Base-by-base conservation (phyloP, 106 monocot species). In the Dendrobium huoshanense region DNA sequence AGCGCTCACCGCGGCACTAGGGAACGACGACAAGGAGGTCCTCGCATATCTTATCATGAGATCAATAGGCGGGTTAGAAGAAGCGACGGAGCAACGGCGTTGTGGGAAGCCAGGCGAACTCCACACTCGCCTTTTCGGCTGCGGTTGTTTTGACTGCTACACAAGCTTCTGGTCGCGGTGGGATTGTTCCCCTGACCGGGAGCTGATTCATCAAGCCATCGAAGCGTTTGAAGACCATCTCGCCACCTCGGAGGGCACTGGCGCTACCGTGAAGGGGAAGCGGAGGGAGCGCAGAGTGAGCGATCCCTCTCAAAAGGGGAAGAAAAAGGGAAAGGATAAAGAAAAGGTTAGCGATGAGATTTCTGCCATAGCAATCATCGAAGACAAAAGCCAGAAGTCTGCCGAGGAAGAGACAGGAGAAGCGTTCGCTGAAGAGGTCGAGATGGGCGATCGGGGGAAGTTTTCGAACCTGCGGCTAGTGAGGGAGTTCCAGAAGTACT, bases 211-310 rank as follows among this genome's bases (percentile, higher is more conserved):
- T 80, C 87, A 79, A 29, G 90, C 87, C 16, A 90, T 90, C 67
- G 90, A 90, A 54, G 90, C 90, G 43, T 90, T 85, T 59, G 90
- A 90, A 67, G 87, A 90, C 55, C 90, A 90, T 54, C 85, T 90
- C 4, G 80, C 87, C 8, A 13, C 55, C 33, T 80, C 56, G 4
- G 85, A 90, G 83, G 41, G 65, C 17, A 0, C 61, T 11, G 13
- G 11, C 56, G 56, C 56, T 11, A 41, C 40, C 58, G 1, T 16
- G 20, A 67, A 25, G 61, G 41, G 44, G 1, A 48, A 79, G 55
- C 29, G 51, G 19, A 42, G 73, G 61, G 49, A 78, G 48, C 67
- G 73, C 19, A 20, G 78, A 54, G 67, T 43, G 25, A 43, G 44
- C 73, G 76, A 80, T 15, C 2, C 4, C 2, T 37, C 75, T 24